Evolutionary conservation across 768 basidiomycete genomes (phyloP).

Genomic region (Auricularia heimuer): DNA sequence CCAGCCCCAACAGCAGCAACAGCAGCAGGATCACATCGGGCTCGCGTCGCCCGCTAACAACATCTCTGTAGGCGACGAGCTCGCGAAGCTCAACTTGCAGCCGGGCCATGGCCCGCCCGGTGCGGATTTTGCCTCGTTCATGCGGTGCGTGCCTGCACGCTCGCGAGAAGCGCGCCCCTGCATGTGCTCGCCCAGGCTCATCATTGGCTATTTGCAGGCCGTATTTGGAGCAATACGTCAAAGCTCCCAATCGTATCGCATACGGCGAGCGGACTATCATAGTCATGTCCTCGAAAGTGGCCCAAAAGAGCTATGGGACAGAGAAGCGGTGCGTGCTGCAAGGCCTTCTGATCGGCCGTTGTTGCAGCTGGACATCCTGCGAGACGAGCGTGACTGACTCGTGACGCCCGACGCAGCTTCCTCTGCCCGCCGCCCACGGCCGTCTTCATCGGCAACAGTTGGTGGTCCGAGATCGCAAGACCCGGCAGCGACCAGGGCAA

Average conservation of each 20-base stretch:
- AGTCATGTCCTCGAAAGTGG: conserved; percentile 96
- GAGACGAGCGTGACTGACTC: background rate
- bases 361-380: conserved; percentile 9
- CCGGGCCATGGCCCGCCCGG: conserved; percentile 38
- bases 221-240: conserved; percentile 76
- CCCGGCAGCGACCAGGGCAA: conserved; percentile 54
- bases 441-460: conserved; percentile 86
- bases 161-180: background rate
- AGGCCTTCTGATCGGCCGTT: background rate
- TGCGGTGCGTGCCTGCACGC: conserved; percentile 40
- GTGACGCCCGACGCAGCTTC: conserved; percentile 40
- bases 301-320: conserved; percentile 94
- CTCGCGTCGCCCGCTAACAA: background rate
- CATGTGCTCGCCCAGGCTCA: conserved; percentile 14
- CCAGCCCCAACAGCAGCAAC: background rate
- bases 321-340: conserved; percentile 64
- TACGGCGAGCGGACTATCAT: conserved; percentile 91
- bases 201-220: conserved; percentile 36
- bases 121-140: conserved; percentile 71
- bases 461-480: conserved; percentile 80
- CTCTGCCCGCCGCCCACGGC: conserved; percentile 91
- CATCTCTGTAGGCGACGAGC: background rate
- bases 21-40: background rate
- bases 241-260: conserved; percentile 74
- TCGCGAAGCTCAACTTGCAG: background rate